A percentile compares a stretch with the other conserved stretches of the same genome.
Evolutionary conservation across 108 stramenopile genomes (phyloP).

Genomic region (Fistulifera solaris): DNA sequence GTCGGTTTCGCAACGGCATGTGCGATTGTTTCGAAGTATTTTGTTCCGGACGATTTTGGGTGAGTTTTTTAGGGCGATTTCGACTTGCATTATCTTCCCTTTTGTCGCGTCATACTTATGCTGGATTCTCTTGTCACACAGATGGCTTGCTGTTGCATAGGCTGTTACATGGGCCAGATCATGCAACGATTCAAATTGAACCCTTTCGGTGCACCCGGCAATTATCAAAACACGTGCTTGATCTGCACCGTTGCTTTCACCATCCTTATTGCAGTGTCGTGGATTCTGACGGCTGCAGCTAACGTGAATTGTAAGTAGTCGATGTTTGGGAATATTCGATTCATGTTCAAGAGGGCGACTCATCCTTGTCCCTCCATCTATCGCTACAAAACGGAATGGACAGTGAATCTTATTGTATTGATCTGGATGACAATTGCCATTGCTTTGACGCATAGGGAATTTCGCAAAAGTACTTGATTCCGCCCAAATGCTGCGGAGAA

Average conservation of each 20-base stretch:
- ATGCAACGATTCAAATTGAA: slow-evolving; percentile 1
- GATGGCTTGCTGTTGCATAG: slow-evolving; percentile 1
- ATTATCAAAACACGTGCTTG: background rate
- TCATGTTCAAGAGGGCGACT: too few relatives aligned
- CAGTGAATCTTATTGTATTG: background rate
- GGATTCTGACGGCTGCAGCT: background rate
- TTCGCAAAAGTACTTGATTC: background rate
- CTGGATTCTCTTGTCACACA: background rate
- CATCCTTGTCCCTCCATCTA: too few relatives aligned
- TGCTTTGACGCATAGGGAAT: background rate
- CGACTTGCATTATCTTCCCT: too few relatives aligned
- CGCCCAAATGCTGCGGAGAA: background rate
- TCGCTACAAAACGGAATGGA: too few relatives aligned
- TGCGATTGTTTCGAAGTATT: background rate
- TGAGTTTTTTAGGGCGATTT: too few relatives aligned
- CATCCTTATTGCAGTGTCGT: background rate
- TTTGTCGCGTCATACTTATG: too few relatives aligned
- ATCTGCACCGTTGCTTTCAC: background rate
- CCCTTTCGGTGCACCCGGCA: background rate
- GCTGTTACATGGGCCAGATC: background rate
- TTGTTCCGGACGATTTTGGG: background rate
- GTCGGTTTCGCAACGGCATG: background rate
- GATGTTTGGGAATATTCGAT: too few relatives aligned
- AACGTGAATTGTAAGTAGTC: background rate
- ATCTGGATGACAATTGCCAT: background rate